Evolutionary conservation across 2,329 filamentous ascomycete species (phyloP).

Genomic region (Cryphonectria nitschkei): DNA sequence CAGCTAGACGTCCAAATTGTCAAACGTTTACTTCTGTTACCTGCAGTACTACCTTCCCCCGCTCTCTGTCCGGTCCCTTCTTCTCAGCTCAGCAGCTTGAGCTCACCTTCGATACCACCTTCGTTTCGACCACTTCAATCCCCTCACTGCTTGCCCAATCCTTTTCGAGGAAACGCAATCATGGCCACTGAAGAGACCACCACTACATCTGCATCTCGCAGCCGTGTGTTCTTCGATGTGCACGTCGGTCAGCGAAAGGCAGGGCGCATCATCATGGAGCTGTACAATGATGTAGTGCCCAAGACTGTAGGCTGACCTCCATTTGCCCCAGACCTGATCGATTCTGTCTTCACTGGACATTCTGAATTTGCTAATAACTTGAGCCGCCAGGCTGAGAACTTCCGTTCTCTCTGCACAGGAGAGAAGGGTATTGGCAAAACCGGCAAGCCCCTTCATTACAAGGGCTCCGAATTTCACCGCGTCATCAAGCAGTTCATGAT

Average conservation of each 20-base stretch:
- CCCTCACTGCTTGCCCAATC: background rate
- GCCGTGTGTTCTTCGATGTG: slow-evolving; percentile 93
- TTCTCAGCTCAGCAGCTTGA: background rate
- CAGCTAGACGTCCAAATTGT: background rate
- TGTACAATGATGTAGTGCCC: slow-evolving; percentile 77
- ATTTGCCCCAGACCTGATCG: too few species aligned
- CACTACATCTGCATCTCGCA: slow-evolving; percentile 56
- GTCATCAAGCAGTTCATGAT: slow-evolving; percentile 99
- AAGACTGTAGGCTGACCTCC: slow-evolving; percentile 62
- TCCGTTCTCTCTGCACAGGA: slow-evolving; percentile 90
- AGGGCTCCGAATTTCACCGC: slow-evolving; percentile 90
- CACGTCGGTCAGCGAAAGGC: slow-evolving; percentile 73
- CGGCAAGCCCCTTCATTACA: slow-evolving; percentile 89
- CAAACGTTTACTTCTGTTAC: background rate
- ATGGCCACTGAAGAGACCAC: slow-evolving; percentile 48
- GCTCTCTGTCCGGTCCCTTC: too few species aligned
- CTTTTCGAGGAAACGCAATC: slow-evolving; percentile 25
- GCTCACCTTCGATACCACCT: background rate
- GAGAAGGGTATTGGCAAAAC: slow-evolving; percentile 85
- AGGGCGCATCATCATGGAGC: slow-evolving; percentile 85
- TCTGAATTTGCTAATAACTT: background rate
- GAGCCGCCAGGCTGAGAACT: slow-evolving; percentile 74
- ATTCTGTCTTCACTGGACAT: background rate
- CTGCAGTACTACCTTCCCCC: too few species aligned
- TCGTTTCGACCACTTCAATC: background rate